Conservation (phyloP, 495 filamentous ascomycete genomes). For the Aspergillus saccharolyticus region DNA sequence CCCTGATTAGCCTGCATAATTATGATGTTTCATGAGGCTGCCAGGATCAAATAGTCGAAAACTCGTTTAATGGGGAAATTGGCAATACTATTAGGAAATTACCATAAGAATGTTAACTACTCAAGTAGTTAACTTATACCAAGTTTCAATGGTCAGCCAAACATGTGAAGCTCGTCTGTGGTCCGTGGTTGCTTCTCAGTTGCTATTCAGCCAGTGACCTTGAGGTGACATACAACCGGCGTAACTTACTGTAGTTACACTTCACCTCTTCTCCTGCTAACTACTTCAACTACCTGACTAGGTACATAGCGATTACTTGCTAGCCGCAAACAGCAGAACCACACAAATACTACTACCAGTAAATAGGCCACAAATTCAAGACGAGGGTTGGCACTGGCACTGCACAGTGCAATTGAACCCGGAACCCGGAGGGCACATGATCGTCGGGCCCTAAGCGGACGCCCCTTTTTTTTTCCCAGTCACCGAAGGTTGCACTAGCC, state of each 20-base stretch:
- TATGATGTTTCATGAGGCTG: not conserved
- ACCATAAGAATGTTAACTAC: not conserved
- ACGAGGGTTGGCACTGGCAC: not conserved
- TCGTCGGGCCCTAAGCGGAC: constrained; percentile 13
- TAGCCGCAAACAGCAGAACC: not conserved
- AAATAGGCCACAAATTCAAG: not conserved
- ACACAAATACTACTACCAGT: not conserved
- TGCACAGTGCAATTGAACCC: no score
- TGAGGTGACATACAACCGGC: not conserved
- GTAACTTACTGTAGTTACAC: not conserved
- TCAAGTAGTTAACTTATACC: not conserved
- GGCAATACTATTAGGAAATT: not conserved
- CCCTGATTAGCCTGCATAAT: not conserved
- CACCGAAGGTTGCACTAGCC: constrained; percentile 23
- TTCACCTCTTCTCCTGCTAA: no score
- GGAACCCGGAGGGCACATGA: constrained; percentile 10
- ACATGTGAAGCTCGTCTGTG: not conserved
- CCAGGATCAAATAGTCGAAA: not conserved
- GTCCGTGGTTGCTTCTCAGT: not conserved
- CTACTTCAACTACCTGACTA: not conserved
- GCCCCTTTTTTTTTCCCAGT: constrained; percentile 26
- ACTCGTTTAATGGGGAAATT: not conserved
- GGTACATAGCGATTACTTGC: no score
- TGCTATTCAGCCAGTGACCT: no score
- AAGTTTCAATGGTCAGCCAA: not conserved